Evolutionary conservation across 2,329 filamentous ascomycete species (phyloP).

Genomic region (Periglandula ipomoeae): DNA sequence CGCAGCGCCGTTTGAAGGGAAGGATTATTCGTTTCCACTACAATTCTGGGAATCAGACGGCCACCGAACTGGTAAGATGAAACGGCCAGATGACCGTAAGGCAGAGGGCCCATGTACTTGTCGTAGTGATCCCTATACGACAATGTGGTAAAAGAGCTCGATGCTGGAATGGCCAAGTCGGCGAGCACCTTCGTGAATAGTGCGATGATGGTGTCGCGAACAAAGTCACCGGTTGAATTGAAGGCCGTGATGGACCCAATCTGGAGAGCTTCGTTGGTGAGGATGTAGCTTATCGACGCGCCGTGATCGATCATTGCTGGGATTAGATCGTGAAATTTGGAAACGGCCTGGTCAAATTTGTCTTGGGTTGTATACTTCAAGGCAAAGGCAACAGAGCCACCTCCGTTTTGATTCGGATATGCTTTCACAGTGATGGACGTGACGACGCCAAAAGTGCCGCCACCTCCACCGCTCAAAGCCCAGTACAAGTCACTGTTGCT

Average conservation of each 20-base stretch:
- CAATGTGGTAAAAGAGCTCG: neutral
- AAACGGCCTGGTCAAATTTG: neutral
- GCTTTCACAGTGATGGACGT: too few species aligned
- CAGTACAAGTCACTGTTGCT: slow-evolving; percentile 38
- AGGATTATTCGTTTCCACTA: too few species aligned
- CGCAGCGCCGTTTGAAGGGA: too few species aligned
- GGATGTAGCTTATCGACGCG: neutral
- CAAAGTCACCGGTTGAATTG: neutral
- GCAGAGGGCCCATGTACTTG: neutral
- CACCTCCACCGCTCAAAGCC: slow-evolving; percentile 39
- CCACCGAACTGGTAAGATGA: neutral
- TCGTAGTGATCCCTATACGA: too few species aligned
- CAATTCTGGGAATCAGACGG: too few species aligned
- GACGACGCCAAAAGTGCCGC: neutral
- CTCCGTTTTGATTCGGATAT: neutral
- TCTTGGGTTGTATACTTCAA: neutral
- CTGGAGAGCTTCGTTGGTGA: neutral
- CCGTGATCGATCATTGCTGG: neutral
- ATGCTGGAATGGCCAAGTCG: neutral
- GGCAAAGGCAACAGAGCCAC: neutral
- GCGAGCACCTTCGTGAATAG: neutral
- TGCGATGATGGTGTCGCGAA: neutral
- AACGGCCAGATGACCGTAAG: neutral
- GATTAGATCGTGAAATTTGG: too few species aligned
- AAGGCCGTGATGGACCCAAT: too few species aligned